phyloP scores from a whole-genome alignment of 495 filamentous ascomycete genomes.

The Chaetomium tenue region DNA sequence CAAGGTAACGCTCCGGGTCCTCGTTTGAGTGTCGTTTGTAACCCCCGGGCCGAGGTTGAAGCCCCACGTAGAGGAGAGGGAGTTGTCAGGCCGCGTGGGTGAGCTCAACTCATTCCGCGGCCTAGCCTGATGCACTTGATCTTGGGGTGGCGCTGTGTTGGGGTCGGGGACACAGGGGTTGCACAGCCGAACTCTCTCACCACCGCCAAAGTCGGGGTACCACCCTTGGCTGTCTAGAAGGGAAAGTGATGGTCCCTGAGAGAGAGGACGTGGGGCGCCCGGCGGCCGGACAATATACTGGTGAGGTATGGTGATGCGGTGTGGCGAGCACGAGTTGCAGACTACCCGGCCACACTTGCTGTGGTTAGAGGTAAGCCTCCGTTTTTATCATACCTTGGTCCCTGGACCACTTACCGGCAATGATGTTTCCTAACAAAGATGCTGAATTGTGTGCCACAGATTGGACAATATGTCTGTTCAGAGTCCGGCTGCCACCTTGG shows the following conservation, averaged over 20 bases:
- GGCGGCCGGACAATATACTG: constrained; percentile 91
- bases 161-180: constrained; percentile 95
- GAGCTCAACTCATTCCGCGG: constrained; percentile 30
- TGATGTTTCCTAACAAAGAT: constrained; percentile 92
- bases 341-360: constrained; percentile 96
- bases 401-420: constrained; percentile 59
- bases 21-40: constrained; percentile 33
- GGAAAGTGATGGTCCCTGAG: constrained; percentile 42
- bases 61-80: constrained; percentile 21
- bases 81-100: not conserved
- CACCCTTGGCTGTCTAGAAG: constrained; percentile 48
- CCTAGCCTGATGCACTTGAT: constrained; percentile 29
- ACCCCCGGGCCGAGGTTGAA: constrained; percentile 28
- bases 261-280: constrained; percentile 42
- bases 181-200: constrained; percentile 85
- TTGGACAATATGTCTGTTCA: constrained; percentile 75
- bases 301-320: constrained; percentile 89
- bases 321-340: constrained; percentile 86
- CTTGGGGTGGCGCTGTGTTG: constrained; percentile 65
- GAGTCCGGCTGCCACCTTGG: constrained; percentile 86
- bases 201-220: constrained; percentile 53
- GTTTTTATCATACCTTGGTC: not conserved
- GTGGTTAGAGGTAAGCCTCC: constrained; percentile 11
- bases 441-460: constrained; percentile 72
- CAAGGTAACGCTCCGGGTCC: constrained; percentile 48